A percentile compares a stretch with the other conserved stretches of the same genome.
Conservation (phyloP, 179 eudicot species). For the Patellifolia procumbens region DNA sequence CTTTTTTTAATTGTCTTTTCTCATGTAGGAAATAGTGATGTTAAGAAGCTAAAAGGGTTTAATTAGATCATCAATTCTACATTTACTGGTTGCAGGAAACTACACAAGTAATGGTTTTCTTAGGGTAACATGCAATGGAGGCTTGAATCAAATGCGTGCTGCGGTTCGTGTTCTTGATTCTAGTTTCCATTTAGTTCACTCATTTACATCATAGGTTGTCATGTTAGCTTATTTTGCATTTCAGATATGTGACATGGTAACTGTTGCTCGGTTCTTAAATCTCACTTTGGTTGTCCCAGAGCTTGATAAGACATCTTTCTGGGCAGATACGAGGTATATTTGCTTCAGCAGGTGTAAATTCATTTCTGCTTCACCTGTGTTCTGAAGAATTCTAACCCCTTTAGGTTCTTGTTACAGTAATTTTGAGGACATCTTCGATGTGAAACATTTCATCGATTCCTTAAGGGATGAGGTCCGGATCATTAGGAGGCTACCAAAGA, state of each 20-base stretch:
- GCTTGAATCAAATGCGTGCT: conserved; percentile 99
- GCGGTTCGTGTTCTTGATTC: conserved; percentile 64
- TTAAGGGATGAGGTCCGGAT: conserved; percentile 88
- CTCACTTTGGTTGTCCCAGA: conserved; percentile 95
- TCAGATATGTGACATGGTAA: conserved; percentile 99
- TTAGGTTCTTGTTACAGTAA: conserved; percentile 53
- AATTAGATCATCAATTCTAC: neutral
- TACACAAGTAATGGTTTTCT: conserved; percentile 88
- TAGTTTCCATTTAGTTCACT: conserved; percentile 17
- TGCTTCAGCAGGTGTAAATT: conserved; percentile 9
- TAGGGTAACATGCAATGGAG: conserved; percentile 91
- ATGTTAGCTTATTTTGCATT: conserved; percentile 28
- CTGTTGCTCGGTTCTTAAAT: conserved; percentile 87
- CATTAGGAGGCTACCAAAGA: conserved; percentile 78
- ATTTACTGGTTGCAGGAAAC: conserved; percentile 62
- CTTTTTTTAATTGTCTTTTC: neutral
- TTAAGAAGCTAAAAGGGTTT: conserved; percentile 1
- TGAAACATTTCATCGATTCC: conserved; percentile 87
- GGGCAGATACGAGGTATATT: conserved; percentile 95
- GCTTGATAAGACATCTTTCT: conserved; percentile 96
- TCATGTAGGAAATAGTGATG: neutral
- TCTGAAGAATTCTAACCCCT: conserved; percentile 9
- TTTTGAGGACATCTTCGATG: conserved; percentile 91
- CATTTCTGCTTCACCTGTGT: neutral
- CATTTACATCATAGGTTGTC: conserved; percentile 15